Base-by-base conservation (phyloP, 805 yeast species). In the Cyberlindnera mississippiensis region DNA sequence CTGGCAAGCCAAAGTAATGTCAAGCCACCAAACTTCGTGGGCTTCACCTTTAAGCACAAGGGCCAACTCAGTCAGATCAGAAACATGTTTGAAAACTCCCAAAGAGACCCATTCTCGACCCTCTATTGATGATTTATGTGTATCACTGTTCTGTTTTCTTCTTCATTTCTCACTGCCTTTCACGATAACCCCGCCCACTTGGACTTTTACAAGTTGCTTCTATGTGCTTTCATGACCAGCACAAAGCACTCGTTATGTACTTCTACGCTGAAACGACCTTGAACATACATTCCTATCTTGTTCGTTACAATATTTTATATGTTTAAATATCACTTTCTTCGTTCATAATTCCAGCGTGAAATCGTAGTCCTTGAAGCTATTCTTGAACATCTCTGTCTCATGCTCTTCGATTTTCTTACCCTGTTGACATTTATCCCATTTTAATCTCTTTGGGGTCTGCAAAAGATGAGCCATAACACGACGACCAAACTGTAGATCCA, bases 21-120 rank as follows among this genome's bases (percentile, higher is more conserved):
- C 42, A 69, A 75, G 27, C 70, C 80, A 17, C 79, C 85, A 41
- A 82, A 83, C 55, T 85, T 93, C 61, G 87, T 91, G 45, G 99
- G 99, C 0, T 93, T 93, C 64, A 93, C 99, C 1, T 93, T 88
- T 68, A 85, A 87, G 64, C 99, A 95, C 62, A 85, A 68, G 47
- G 68, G 67, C 9, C 54, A 57, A 39, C 28, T 57, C 41, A 53
- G 40, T 28, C 46, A 56, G 32, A 42, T 55, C 28, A 56, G 59
- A 44, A 44, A 41, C 16, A 48, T 56, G 56, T 57, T 57, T 43
- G 60, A 56, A 26, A 37, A 44, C 12, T 35, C 40, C 12, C 40
- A 42, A 6, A 42, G 40, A 19, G 61, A 56, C 40, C 61, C 61
- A n/a, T 57, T 57, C 39, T 52, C 59, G 7, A 57, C 61, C 8